These are phyloP conservation scores for Citrus glauca DNA, from an alignment of 345 rosid genomes.

Conservation along the genomic window DNA sequence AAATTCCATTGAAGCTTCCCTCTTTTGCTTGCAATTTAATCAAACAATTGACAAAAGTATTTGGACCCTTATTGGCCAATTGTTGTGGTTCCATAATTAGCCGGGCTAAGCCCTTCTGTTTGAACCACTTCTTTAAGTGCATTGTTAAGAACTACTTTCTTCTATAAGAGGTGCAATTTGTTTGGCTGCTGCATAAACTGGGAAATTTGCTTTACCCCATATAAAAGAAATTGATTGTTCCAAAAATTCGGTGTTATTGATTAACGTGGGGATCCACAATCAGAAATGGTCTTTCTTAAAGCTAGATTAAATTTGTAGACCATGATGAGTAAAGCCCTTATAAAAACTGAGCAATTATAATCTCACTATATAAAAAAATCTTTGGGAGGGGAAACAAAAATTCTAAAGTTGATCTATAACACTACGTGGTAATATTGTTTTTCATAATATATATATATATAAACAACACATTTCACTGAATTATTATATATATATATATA, in stretches of 20 bases:
- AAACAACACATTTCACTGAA: background rate
- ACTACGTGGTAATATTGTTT: too few relatives aligned
- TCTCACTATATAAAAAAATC: too few relatives aligned
- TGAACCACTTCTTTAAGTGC: background rate
- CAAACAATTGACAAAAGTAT: slow-evolving; percentile 3
- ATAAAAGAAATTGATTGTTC: background rate
- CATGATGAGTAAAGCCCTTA: too few relatives aligned
- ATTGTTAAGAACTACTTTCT: background rate
- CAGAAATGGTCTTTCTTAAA: background rate
- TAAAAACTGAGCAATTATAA: too few relatives aligned
- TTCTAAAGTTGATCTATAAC: too few relatives aligned
- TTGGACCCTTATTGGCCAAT: background rate
- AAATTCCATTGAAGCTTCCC: background rate
- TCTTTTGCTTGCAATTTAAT: slow-evolving; percentile 27
- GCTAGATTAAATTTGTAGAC: background rate
- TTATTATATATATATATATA: too few relatives aligned
- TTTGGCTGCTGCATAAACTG: background rate
- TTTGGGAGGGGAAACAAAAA: too few relatives aligned
- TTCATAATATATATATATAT: too few relatives aligned
- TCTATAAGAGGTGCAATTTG: background rate
- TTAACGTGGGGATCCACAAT: background rate
- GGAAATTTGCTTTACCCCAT: background rate
- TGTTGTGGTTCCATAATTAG: background rate
- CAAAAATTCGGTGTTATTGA: background rate
- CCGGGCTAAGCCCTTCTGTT: background rate